Evolutionary conservation across 352 stramenopile genomes (phyloP), one percentile per base, ranked within the genome.

Genomic region (Globisporangium parvum): DNA sequence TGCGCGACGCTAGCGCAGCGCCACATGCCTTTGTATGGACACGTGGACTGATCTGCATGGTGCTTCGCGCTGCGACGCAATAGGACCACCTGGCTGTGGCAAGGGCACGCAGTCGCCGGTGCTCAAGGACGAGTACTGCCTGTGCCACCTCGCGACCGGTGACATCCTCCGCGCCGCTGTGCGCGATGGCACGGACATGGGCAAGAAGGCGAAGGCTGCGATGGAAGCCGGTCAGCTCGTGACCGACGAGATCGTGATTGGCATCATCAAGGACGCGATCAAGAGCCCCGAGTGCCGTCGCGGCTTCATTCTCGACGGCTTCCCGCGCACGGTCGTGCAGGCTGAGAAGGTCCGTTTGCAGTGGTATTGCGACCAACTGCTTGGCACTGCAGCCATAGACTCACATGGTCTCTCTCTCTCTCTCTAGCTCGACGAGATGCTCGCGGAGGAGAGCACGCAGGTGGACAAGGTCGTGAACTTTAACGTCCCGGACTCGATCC

Each of bases 291-390:
- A 99, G 47, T 99, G 97, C 80, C 79, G 87, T 59, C 97, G 97
- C 69, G 97, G 98, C 37, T 99, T 99, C 71, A 98, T 99, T 70
- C 80, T 99, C 11, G 98, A 99, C 71, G 98, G 98, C 42, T 99
- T 99, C 77, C 98, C 98, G 49, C 93, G 98, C 63, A 99, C 97
- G 31, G 87, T 98, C 33, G 85, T 93, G 53, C 98, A 99, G 80
- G 97, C 97, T 17, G 62, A 99, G 75, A 98, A 97, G 71, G 80
- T 94, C 48, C 3, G 59, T 15, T 11, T 44, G n/a, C 17, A 15
- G 21, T 49, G 21, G 3, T 6, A 31, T 6, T 31, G 26, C 26
- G 3, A 31, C 26, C 26, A 31, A 31, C 6, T 2, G 3, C 26
- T 31, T 31, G 10, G 31, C 31, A 14, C 31, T 37, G 31, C 31